phyloP scores from a whole-genome alignment of 2,329 filamentous ascomycete species.

The Fusarium cicatricum region DNA sequence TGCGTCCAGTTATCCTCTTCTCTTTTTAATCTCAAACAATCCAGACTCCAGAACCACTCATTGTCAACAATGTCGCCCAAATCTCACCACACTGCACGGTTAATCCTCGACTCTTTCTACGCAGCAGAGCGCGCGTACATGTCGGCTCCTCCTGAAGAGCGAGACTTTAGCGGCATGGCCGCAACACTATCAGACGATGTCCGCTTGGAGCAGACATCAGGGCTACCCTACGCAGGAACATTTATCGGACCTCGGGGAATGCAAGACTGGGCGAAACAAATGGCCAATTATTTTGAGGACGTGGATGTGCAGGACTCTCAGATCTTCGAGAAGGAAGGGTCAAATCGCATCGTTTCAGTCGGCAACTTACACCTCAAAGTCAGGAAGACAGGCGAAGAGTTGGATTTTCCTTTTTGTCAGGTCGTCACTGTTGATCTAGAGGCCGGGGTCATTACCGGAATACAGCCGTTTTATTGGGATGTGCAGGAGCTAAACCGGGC shows the following conservation, averaged over 20 bases:
- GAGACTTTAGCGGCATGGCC: conserved; percentile 45
- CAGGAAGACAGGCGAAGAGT: conserved; percentile 43
- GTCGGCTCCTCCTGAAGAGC: conserved; percentile 38
- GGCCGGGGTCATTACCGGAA: conserved; percentile 42
- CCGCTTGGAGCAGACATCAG: conserved; percentile 44
- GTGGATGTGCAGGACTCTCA: conserved; percentile 45
- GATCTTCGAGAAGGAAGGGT: conserved; percentile 44
- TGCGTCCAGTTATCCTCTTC: neutral
- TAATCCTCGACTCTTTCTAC: conserved; percentile 46
- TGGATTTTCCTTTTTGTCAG: conserved; percentile 44
- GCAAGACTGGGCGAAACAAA: conserved; percentile 43
- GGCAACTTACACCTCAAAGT: conserved; percentile 41
- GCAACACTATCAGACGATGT: conserved; percentile 39
- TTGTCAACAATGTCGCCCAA: conserved; percentile 7
- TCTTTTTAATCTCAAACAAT: too few relatives aligned
- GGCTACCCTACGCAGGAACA: conserved; percentile 45
- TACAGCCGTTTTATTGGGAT: conserved; percentile 50
- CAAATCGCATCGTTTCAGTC: conserved; percentile 41
- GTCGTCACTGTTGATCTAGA: conserved; percentile 45
- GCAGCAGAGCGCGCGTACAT: conserved; percentile 47
- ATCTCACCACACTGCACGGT: conserved; percentile 31
- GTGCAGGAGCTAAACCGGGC: conserved; percentile 39
- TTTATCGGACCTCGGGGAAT: conserved; percentile 45
- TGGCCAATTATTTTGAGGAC: conserved; percentile 41
- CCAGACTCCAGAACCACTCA: too few relatives aligned